These are phyloP conservation scores for Citrus medica DNA, from an alignment of 345 rosid species.

Conservation along the genomic window DNA sequence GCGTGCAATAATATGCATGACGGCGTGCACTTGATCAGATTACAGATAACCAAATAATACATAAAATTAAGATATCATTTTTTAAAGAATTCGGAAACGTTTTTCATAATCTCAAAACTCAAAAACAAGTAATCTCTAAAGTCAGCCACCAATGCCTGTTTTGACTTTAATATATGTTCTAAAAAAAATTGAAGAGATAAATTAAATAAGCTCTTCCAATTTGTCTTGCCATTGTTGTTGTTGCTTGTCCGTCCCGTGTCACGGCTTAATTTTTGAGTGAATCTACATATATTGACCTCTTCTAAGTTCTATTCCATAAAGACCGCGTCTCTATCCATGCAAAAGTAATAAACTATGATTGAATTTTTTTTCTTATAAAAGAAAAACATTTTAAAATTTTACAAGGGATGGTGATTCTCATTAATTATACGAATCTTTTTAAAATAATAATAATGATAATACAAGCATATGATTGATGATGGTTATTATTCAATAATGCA, in stretches of 20 bases:
- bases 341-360: neutral
- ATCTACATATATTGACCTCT: neutral
- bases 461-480: too few species aligned
- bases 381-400: neutral
- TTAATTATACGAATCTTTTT: too few species aligned
- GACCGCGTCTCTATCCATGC: neutral
- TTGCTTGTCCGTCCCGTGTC: conserved; percentile 5
- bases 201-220: neutral
- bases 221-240: conserved; percentile 6
- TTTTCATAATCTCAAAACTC: neutral
- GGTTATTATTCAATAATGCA: too few species aligned
- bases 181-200: neutral
- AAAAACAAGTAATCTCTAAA: neutral
- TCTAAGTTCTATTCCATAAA: neutral
- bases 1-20: too few species aligned
- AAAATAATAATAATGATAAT: too few species aligned
- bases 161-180: neutral
- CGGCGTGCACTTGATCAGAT: fast-evolving
- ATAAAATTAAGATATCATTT: neutral
- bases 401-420: neutral
- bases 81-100: neutral
- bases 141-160: neutral
- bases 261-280: neutral
- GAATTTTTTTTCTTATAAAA: neutral
- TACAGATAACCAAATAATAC: neutral